Conservation (phyloP, 768 basidiomycete genomes). For the Antrodiella citrinella region DNA sequence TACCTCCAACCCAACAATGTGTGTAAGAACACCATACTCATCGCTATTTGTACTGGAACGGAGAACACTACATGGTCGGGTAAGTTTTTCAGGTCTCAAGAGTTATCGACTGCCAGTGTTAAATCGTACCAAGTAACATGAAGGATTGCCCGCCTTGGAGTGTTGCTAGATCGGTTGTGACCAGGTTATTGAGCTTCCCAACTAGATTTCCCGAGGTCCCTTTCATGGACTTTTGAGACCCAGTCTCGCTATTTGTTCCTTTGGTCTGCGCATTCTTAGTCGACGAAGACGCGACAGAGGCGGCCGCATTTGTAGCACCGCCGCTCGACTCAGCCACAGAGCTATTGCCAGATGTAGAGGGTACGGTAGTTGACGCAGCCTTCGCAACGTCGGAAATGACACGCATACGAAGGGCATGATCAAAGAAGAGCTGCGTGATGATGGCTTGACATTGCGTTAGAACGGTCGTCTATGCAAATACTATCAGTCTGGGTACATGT, state of each 20-base stretch:
- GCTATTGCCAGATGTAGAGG: slow-evolving; percentile 8
- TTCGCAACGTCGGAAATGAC: slow-evolving; percentile 19
- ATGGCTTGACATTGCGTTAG: slow-evolving; percentile 25
- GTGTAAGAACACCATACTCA: slow-evolving; percentile 34
- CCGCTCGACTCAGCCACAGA: slow-evolving; percentile 12
- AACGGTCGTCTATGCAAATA: slow-evolving; percentile 26
- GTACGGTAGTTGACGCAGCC: slow-evolving; percentile 20
- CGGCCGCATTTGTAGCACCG: slow-evolving; percentile 6
- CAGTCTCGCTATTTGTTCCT: slow-evolving; percentile 2
- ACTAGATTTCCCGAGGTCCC: slow-evolving; percentile 39
- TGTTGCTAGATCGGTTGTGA: slow-evolving; percentile 39
- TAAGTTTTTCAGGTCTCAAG: not conserved
- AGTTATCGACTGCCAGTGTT: no score
- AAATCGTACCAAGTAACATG: slow-evolving; percentile 10
- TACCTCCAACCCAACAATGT: slow-evolving; percentile 39
- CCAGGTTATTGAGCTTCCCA: slow-evolving; percentile 65
- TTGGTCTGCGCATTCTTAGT: not conserved
- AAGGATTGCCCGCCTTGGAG: slow-evolving; percentile 11
- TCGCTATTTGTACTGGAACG: slow-evolving; percentile 26
- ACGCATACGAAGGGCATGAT: slow-evolving; percentile 9
- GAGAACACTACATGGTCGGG: slow-evolving; percentile 13
- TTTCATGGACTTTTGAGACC: slow-evolving; percentile 11
- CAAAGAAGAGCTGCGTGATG: slow-evolving; percentile 7
- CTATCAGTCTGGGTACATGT: not conserved
- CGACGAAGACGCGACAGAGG: not conserved